Evolutionary conservation across 2,329 filamentous ascomycete genomes (phyloP).

Genomic region (Colletotrichum cordylinicola): DNA sequence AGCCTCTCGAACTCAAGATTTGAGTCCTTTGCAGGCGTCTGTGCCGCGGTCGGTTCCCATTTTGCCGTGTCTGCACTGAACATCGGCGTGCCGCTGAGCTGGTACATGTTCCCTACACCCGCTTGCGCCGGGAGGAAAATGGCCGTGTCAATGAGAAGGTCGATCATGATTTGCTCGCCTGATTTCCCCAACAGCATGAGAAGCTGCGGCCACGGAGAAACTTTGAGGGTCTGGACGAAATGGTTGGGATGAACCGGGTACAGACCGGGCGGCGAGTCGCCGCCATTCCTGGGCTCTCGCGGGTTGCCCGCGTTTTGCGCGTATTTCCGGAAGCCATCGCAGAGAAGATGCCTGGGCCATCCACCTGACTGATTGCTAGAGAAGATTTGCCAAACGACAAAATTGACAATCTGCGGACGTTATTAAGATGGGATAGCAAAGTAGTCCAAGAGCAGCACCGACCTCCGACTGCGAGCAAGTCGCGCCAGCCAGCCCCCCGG

Average conservation of each 20-base stretch:
- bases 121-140: slow-evolving; percentile 71
- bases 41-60: background rate
- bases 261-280: slow-evolving; percentile 65
- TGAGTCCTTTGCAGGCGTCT: background rate
- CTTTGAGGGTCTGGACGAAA: slow-evolving; percentile 72
- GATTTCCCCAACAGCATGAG: slow-evolving; percentile 75
- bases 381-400: slow-evolving; percentile 80
- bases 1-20: slow-evolving; percentile 22
- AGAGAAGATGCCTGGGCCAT: slow-evolving; percentile 77
- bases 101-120: slow-evolving; percentile 71
- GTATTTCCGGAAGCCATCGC: slow-evolving; percentile 76
- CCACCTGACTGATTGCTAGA: slow-evolving; percentile 52
- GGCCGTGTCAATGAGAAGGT: slow-evolving; percentile 78
- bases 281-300: slow-evolving; percentile 29
- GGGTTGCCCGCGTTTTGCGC: slow-evolving; percentile 31
- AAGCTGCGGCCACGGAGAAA: slow-evolving; percentile 76
- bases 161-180: slow-evolving; percentile 79
- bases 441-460: slow-evolving; percentile 7
- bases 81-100: slow-evolving; percentile 72
- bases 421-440: slow-evolving; percentile 6
- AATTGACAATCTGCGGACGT: slow-evolving; percentile 72
- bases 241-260: slow-evolving; percentile 70
- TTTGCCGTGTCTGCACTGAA: slow-evolving; percentile 39
- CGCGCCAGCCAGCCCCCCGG: slow-evolving; percentile 48
- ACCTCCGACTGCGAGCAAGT: slow-evolving; percentile 70